Evolutionary conservation across 257 asterid species (phyloP), one percentile per base, ranked within the genome.

Genomic region (Solanum clarkiae): DNA sequence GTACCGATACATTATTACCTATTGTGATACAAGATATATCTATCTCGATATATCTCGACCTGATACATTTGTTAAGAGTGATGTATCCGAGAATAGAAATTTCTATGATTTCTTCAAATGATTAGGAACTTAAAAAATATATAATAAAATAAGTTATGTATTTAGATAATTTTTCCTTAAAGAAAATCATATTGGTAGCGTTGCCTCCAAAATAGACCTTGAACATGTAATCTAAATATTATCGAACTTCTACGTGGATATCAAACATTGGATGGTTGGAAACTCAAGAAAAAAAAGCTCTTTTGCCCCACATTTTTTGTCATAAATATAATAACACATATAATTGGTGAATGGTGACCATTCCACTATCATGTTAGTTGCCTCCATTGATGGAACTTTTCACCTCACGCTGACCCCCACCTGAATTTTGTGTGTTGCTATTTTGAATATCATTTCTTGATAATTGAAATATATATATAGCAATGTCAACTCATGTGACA

Each of bases 331-430:
- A 57, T 18, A 11, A n/a, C 63, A 57, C 20, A 57, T 18, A 57
- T 57, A 57, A 57, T 18, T 18, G 63, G 6, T 56, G 62, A 56
- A 56, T 17, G 62, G 24, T 56, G 89, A 81, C 86, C 91, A 87
- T 80, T 85, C 88, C 90, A 82, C 90, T 80, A 85, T 85, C 88
- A 89, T 81, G 90, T 89, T 89, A 89, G 91, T 83, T 89, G 91
- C 91, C 90, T 83, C 72, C 84, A 20, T 10, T 86, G 71, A 82
- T 88, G 88, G 86, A 82, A 88, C 91, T 84, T 82, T 66, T 32
- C 80, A 86, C 85, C 85, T 86, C 83, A 88, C 81, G 32, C 13
- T 75, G 15, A 49, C 45, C 72, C 68, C 86, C 87, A 83, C 88
- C 87, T 56, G 20, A 84, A 16, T 45, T 68, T 40, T 80, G 87